Evolutionary conservation across 2,329 filamentous ascomycete genomes (phyloP).

Genomic region (Colletotrichum sp.): DNA sequence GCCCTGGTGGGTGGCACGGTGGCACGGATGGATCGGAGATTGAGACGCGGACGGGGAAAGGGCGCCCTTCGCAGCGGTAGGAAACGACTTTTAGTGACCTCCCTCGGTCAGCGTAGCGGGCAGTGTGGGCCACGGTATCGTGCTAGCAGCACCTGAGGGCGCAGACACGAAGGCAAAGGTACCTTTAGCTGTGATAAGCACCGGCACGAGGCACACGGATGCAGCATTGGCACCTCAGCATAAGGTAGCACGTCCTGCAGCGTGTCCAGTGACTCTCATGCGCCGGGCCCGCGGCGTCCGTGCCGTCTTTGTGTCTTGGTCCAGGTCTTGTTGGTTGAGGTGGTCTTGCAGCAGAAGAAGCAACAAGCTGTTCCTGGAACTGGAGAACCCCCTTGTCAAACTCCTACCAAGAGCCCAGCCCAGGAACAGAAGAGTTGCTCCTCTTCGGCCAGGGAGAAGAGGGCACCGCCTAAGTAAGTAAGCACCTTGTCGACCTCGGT

Average conservation of each 20-base stretch:
- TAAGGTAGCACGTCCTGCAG: not conserved
- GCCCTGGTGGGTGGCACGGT: not conserved
- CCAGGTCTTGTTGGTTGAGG: not conserved
- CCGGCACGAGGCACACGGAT: not conserved
- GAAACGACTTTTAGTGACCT: not conserved
- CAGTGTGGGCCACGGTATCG: not conserved
- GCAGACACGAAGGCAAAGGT: not conserved
- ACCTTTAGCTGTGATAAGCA: not conserved
- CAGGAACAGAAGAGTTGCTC: not conserved
- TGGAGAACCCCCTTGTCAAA: not conserved
- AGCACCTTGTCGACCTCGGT: not conserved
- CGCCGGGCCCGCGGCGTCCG: not conserved
- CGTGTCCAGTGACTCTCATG: not conserved
- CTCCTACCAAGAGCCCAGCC: not conserved
- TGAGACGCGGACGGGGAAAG: constrained; percentile 4
- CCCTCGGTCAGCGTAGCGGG: not conserved
- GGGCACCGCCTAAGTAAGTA: not conserved
- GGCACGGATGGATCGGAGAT: constrained; percentile 20
- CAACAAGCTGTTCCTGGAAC: not conserved
- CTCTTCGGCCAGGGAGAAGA: not conserved
- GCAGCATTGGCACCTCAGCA: not conserved
- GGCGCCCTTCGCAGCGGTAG: not conserved
- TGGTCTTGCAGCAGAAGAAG: not conserved
- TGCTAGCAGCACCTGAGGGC: not conserved
- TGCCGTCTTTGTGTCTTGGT: not conserved